Base-by-base conservation (phyloP, 1,284 basidiomycete genomes). In the Meira miltonrushii region DNA sequence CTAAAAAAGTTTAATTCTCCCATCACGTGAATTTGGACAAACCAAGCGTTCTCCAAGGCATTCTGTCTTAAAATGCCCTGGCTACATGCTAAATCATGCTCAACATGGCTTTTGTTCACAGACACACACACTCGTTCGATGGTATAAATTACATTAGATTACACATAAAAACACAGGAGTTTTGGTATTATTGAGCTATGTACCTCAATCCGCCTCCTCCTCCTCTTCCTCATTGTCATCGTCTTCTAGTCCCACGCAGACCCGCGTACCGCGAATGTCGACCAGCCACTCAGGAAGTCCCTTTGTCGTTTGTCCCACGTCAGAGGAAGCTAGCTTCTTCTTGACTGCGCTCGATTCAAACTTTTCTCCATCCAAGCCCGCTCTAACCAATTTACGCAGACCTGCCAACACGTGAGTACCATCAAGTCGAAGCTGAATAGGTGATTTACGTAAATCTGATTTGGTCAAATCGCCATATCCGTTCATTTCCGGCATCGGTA, bases 271-370 rank as follows among this genome's bases (percentile, higher is more conserved):
- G 43, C 64, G 60, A 6, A 72, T 60, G 17, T 70, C 65, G 33
- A 62, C 65, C 61, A 72, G 17, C 69, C 69, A 72, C 1, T 61
- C 58, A 0, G 69, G 69, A 40, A 72, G 33, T 1, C 69, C 69
- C 33, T 62, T 58, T 40, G 54, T 23, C 12, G 43, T 21, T 15
- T 43, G 17, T n/a, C 21, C 5, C 23, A 9, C 56, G 23, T 5
- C 28, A 28, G 19, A 15, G 28, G n/a, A 25, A 33, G 28, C 4
- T 3, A 15, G 37, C 17, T 12, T 39, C 25, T 2, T 38, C 17
- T 19, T 49, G 39, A 43, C n/a, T n/a, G n/a, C n/a, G n/a, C 33
- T 21, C 23, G 11, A 11, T 49, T 23, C 19, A n/a, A 47, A 57
- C 8, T 55, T 50, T 2, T 23, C 62, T 2, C 60, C 65, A 10